Percentiles rank a stretch among this genome's conserved stretches.
phyloP scores from a whole-genome alignment of 2,329 filamentous ascomycete genomes.

The Neobulgaria alba region DNA sequence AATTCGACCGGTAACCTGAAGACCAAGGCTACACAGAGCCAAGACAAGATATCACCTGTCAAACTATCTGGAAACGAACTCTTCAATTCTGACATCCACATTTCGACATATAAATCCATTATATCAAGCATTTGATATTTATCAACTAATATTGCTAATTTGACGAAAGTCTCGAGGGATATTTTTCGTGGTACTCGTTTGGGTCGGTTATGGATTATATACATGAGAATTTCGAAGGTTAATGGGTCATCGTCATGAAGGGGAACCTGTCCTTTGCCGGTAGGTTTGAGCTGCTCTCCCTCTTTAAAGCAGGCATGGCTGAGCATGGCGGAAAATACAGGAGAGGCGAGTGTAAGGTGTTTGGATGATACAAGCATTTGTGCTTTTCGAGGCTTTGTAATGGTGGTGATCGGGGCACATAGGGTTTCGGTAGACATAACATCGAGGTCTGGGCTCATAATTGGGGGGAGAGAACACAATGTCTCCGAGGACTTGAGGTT shows the following conservation, averaged over 20 bases:
- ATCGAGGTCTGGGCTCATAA: no score
- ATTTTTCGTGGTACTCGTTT: constrained; percentile 3
- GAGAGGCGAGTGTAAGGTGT: constrained; percentile 7
- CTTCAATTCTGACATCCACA: neutral
- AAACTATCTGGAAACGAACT: neutral
- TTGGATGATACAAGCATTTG: constrained; percentile 7
- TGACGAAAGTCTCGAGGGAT: neutral
- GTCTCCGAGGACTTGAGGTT: no score
- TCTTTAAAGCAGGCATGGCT: constrained; percentile 1
- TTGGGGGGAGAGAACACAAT: no score
- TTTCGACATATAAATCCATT: neutral
- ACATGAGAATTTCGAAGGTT: constrained; percentile 6
- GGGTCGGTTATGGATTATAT: constrained; percentile 6
- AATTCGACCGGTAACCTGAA: neutral
- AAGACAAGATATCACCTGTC: neutral
- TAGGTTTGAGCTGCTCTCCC: constrained; percentile 1
- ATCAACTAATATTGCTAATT: constrained; percentile 6
- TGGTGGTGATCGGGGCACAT: neutral
- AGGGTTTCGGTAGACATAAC: neutral
- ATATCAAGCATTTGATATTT: constrained; percentile 10
- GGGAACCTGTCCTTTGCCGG: constrained; percentile 1
- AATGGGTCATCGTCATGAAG: constrained; percentile 6
- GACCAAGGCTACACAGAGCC: constrained; percentile 1
- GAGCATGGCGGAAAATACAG: constrained; percentile 5
- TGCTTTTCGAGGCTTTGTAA: neutral